Conservation (phyloP, 441 rosid genomes). For the Pelargonium myrrhifolium region DNA sequence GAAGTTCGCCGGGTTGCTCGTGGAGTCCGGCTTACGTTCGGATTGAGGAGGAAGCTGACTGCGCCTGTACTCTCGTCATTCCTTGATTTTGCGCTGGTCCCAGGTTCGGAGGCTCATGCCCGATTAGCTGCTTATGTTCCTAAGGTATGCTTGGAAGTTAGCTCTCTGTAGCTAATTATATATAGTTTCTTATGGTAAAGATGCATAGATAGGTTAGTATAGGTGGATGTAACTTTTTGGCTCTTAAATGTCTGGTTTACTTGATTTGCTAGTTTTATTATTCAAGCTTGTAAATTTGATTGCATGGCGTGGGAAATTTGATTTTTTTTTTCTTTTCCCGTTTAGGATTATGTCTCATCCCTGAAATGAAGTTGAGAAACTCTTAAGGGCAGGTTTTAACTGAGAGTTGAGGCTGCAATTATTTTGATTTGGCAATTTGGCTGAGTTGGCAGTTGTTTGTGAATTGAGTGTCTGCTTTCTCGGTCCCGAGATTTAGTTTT, state of each 20-base stretch:
- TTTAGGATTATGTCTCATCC: too few relatives aligned
- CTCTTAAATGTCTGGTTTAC: background rate
- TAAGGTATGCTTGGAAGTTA: background rate
- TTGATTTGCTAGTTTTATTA: background rate
- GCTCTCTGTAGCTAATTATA: background rate
- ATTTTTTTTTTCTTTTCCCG: too few relatives aligned
- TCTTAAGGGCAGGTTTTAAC: too few relatives aligned
- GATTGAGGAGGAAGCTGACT: constrained; percentile 4
- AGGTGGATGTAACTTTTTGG: background rate
- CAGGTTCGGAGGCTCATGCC: background rate
- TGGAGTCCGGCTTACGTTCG: background rate
- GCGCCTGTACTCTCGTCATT: background rate
- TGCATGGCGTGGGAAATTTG: background rate
- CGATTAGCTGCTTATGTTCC: constrained; percentile 2
- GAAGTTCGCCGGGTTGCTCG: background rate
- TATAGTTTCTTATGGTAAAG: background rate
- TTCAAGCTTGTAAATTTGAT: background rate
- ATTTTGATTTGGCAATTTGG: too few relatives aligned
- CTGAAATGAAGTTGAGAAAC: too few relatives aligned
- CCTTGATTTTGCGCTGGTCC: constrained; percentile 3
- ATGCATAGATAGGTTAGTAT: background rate
- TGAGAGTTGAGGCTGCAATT: too few relatives aligned
- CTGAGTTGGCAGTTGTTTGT: too few relatives aligned
- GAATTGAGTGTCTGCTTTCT: too few relatives aligned
- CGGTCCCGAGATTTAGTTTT: too few relatives aligned